phyloP scores from a whole-genome alignment of 768 basidiomycete genomes.

The Agaricus blazei region DNA sequence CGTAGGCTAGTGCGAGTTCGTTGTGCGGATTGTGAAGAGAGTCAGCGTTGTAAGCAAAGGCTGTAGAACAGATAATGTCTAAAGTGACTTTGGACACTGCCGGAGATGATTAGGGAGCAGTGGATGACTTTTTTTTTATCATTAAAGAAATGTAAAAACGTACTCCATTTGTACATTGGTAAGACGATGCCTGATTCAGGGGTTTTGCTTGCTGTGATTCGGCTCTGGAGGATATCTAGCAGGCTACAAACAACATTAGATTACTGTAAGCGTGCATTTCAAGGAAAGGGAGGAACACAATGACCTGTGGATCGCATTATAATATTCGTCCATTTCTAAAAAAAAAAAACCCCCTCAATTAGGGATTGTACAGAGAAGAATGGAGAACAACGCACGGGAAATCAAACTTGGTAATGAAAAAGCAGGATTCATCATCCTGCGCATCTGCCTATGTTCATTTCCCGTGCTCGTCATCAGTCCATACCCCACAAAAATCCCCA shows the following conservation, averaged over 20 bases:
- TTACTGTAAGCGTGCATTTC: neutral
- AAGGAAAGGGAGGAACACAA: too few species aligned
- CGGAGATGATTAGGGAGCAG: neutral
- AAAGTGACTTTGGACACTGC: slow-evolving; percentile 48
- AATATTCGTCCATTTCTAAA: slow-evolving; percentile 47
- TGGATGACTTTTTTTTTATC: too few species aligned
- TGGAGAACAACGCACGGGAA: slow-evolving; percentile 9
- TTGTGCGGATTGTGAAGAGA: slow-evolving; percentile 41
- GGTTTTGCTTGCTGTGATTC: slow-evolving; percentile 21
- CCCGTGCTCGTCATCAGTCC: slow-evolving; percentile 39
- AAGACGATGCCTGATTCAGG: slow-evolving; percentile 20
- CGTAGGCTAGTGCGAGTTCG: slow-evolving; percentile 43
- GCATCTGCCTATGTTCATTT: slow-evolving; percentile 37
- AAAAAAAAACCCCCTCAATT: neutral
- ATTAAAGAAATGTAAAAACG: slow-evolving; percentile 13
- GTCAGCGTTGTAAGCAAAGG: slow-evolving; percentile 43
- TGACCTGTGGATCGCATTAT: slow-evolving; percentile 39
- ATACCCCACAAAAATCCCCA: slow-evolving; percentile 33
- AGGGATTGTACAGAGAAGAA: neutral
- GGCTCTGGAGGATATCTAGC: slow-evolving; percentile 27
- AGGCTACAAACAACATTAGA: slow-evolving; percentile 14
- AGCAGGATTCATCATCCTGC: slow-evolving; percentile 40
- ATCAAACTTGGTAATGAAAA: slow-evolving; percentile 32
- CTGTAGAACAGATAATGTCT: slow-evolving; percentile 48
- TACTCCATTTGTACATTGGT: slow-evolving; percentile 42